A percentile compares a stretch with the other conserved stretches of the same genome.
These are phyloP conservation scores for Herpetomonas samuelpessoai DNA, from an alignment of 208 protist genomes.

Conservation along the genomic window DNA sequence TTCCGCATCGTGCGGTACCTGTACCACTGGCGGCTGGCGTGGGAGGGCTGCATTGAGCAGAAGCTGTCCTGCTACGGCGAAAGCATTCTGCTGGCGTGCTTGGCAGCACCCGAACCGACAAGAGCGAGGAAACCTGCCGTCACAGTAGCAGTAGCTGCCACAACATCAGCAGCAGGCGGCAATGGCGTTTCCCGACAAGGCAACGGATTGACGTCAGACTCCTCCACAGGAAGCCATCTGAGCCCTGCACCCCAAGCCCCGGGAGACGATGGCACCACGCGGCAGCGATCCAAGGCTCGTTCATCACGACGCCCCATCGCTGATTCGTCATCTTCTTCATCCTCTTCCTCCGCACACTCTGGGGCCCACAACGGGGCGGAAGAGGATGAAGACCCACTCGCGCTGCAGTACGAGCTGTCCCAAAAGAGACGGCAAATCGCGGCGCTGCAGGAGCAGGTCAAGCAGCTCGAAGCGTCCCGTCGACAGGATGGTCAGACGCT, in stretches of 20 bases:
- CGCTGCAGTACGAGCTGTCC: conserved; percentile 22
- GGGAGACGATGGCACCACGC: too few relatives aligned
- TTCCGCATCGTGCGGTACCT: conserved; percentile 2
- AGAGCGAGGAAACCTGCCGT: too few relatives aligned
- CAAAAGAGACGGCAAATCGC: conserved; percentile 25
- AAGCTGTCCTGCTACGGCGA: neutral
- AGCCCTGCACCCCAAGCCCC: too few relatives aligned
- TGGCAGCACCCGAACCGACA: neutral
- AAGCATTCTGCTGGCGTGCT: neutral
- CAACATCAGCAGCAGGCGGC: neutral
- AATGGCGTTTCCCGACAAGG: neutral
- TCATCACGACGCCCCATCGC: too few relatives aligned
- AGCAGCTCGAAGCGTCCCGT: conserved; percentile 19
- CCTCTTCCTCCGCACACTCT: neutral
- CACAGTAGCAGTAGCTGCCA: neutral
- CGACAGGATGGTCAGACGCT: conserved; percentile 28
- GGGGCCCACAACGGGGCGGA: neutral
- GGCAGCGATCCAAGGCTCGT: too few relatives aligned
- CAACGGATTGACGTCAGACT: neutral
- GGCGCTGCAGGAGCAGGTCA: conserved; percentile 28
- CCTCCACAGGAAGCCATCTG: neutral
- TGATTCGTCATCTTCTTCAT: too few relatives aligned
- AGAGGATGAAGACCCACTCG: conserved; percentile 21
- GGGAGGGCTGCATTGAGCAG: neutral
- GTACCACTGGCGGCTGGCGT: neutral